Evolutionary conservation across 495 filamentous ascomycete species (phyloP).

Genomic region (Xylaria bambusicola): DNA sequence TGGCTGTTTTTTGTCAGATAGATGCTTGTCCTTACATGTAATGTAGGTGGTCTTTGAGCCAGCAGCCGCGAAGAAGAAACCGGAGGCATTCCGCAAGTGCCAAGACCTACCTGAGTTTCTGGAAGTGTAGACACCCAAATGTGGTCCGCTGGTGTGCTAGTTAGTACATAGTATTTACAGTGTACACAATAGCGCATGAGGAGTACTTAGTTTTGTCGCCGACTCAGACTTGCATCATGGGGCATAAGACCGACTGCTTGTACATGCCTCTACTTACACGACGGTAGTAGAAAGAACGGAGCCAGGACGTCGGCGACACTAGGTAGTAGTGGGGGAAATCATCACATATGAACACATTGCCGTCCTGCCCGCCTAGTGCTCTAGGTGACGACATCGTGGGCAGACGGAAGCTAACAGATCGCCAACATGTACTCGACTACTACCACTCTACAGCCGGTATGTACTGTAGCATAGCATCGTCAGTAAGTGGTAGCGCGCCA

Average conservation of each 20-base stretch:
- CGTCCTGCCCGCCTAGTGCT: background rate
- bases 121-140: background rate
- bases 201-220: background rate
- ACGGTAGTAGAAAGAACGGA: slow-evolving; percentile 11
- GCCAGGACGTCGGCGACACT: slow-evolving; percentile 9
- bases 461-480: background rate
- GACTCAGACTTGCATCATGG: slow-evolving; percentile 16
- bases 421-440: too few relatives aligned
- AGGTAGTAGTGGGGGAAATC: background rate
- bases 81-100: slow-evolving; percentile 6
- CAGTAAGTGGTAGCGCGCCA: too few relatives aligned
- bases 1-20: background rate
- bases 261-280: too few relatives aligned
- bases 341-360: background rate
- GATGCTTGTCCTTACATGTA: too few relatives aligned
- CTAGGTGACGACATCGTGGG: slow-evolving; percentile 4
- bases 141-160: too few relatives aligned
- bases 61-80: background rate
- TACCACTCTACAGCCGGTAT: too few relatives aligned
- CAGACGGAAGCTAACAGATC: too few relatives aligned
- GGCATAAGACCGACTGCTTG: slow-evolving; percentile 10
- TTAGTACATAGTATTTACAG: too few relatives aligned
- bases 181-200: too few relatives aligned
- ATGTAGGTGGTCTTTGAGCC: background rate
- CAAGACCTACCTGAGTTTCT: background rate